phyloP scores from a whole-genome alignment of 371 early-diverging fungal genomes.

The Cokeromyces recurvatus region DNA sequence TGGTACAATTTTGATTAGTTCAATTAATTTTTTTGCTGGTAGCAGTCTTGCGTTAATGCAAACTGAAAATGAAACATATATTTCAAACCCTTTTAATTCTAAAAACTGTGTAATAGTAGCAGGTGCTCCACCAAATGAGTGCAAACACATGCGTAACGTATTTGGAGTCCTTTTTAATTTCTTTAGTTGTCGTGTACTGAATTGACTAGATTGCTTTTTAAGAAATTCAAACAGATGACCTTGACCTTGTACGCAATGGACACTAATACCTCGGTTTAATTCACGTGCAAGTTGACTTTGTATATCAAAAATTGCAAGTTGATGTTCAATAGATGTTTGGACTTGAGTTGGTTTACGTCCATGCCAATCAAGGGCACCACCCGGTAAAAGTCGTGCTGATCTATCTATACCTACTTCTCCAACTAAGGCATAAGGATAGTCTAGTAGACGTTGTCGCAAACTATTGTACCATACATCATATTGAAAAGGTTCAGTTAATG shows the following conservation, averaged over 20 bases:
- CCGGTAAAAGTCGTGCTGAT: slow-evolving; percentile 56
- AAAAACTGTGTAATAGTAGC: slow-evolving; percentile 66
- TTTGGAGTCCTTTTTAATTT: slow-evolving; percentile 8
- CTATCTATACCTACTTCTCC: slow-evolving; percentile 90
- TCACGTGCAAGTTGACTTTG: slow-evolving; percentile 74
- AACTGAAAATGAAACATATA: slow-evolving; percentile 66
- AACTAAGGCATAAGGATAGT: slow-evolving; percentile 54
- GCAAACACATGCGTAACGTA: slow-evolving; percentile 62
- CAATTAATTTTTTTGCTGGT: slow-evolving; percentile 38
- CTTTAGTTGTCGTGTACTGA: slow-evolving; percentile 14
- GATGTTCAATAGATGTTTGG: slow-evolving; percentile 59
- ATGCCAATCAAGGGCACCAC: slow-evolving; percentile 42
- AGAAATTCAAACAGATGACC: slow-evolving; percentile 60
- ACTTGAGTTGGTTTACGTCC: slow-evolving; percentile 41
- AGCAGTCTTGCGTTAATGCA: slow-evolving; percentile 53
- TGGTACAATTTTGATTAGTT: slow-evolving; percentile 60
- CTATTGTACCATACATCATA: slow-evolving; percentile 28
- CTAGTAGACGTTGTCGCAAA: slow-evolving; percentile 17
- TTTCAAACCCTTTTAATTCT: slow-evolving; percentile 28
- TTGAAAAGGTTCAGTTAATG: slow-evolving; percentile 18
- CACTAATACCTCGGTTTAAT: slow-evolving; percentile 62
- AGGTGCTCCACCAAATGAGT: slow-evolving; percentile 81
- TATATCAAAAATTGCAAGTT: slow-evolving; percentile 56
- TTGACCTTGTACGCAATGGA: slow-evolving; percentile 84
- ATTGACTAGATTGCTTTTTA: slow-evolving; percentile 19